Conservation (phyloP, 352 stramenopile species). For the Globisporangium ultimum region DNA sequence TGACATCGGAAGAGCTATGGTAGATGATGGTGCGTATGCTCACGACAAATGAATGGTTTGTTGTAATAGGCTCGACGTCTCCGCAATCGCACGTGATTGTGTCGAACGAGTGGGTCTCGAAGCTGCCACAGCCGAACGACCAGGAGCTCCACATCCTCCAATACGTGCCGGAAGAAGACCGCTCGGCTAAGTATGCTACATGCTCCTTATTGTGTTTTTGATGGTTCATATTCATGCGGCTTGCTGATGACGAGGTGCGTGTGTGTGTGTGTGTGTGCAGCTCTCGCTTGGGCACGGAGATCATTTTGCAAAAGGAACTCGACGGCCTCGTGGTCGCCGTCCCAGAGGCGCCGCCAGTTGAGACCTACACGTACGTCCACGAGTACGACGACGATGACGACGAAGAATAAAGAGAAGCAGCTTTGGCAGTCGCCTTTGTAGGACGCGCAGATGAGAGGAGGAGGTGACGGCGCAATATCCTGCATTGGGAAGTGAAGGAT, state of each 20-base stretch:
- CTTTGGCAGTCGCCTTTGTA: not conserved
- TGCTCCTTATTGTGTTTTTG: not conserved
- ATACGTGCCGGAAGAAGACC: conserved; percentile 80
- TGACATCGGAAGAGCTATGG: not conserved
- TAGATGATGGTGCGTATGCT: not conserved
- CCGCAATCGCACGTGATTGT: conserved; percentile 86
- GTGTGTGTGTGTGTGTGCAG: conserved; percentile 17
- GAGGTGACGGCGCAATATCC: not conserved
- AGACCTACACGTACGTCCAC: conserved; percentile 84
- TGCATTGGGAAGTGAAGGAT: not conserved
- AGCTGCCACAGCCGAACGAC: conserved; percentile 60
- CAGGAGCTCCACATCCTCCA: conserved; percentile 79
- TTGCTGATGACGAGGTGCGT: not conserved
- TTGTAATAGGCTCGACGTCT: conserved; percentile 41
- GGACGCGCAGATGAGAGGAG: not conserved
- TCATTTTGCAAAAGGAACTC: conserved; percentile 82
- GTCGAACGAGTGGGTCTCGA: conserved; percentile 86
- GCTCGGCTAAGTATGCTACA: conserved; percentile 63
- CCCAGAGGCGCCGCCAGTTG: conserved; percentile 76
- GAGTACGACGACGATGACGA: conserved; percentile 85
- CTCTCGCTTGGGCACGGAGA: conserved; percentile 85
- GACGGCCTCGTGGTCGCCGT: conserved; percentile 87
- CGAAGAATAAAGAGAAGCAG: conserved; percentile 30
- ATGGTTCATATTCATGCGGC: not conserved
- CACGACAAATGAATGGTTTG: not conserved